These are phyloP conservation scores for Saccharomycopsis babjevae DNA, from an alignment of 805 yeast genomes.

Conservation along the genomic window DNA sequence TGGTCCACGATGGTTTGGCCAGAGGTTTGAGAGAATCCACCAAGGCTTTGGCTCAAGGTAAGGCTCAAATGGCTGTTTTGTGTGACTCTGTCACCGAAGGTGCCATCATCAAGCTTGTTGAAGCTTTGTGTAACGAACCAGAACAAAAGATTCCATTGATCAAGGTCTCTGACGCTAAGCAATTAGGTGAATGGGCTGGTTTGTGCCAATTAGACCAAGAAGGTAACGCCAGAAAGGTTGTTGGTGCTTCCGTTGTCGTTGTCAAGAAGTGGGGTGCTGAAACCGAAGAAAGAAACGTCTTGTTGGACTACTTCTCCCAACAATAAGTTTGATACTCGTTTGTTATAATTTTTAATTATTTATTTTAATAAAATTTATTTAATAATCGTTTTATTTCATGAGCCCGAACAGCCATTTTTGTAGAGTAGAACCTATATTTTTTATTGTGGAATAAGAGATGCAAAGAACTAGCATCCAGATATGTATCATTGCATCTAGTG, in stretches of 20 bases:
- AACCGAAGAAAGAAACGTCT: conserved; percentile 92
- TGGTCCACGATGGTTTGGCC: conserved; percentile 98
- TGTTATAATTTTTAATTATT: conserved; percentile 1
- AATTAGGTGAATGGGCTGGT: conserved; percentile 99
- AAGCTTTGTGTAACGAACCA: conserved; percentile 98
- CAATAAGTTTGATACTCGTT: conserved; percentile 40
- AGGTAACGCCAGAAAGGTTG: conserved; percentile 99
- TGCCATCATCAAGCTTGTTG: conserved; percentile 91
- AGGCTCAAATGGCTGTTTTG: conserved; percentile 95
- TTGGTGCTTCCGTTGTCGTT: conserved; percentile 99
- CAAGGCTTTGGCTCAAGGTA: conserved; percentile 95
- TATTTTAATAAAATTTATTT: neutral
- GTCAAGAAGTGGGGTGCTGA: conserved; percentile 99
- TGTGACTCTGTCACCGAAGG: conserved; percentile 98
- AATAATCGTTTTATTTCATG: neutral
- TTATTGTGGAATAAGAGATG: too few relatives aligned
- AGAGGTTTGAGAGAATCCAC: conserved; percentile 99
- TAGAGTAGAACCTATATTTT: too few relatives aligned
- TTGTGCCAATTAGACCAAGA: conserved; percentile 98
- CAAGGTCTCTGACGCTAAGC: conserved; percentile 99
- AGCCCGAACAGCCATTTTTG: neutral
- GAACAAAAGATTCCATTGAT: conserved; percentile 93
- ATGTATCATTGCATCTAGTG: too few relatives aligned
- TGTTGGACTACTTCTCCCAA: conserved; percentile 91
- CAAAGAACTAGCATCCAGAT: too few relatives aligned